A percentile compares a stretch with the other conserved stretches of the same genome.
Evolutionary conservation across 495 filamentous ascomycete genomes (phyloP).

Genomic region (Terfezia claveryi): DNA sequence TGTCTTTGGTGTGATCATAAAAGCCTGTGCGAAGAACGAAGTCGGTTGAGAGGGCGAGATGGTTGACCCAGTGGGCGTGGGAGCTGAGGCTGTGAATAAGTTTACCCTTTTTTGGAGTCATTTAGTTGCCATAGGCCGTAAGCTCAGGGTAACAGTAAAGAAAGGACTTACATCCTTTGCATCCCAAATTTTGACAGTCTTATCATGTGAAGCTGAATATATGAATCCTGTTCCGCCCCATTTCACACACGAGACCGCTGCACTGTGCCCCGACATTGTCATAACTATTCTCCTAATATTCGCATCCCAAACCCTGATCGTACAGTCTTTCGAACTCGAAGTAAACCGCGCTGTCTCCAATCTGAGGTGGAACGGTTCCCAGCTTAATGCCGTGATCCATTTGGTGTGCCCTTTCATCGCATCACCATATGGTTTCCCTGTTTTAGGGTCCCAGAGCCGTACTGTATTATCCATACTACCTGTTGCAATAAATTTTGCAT

Average conservation of each 20-base stretch:
- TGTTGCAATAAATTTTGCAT: constrained; percentile 61
- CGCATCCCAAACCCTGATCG: constrained; percentile 71
- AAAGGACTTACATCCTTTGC: constrained; percentile 26
- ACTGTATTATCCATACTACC: constrained; percentile 88
- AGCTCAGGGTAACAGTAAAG: background rate
- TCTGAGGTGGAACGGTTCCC: constrained; percentile 88
- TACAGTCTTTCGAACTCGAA: constrained; percentile 76
- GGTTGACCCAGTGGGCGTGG: constrained; percentile 91
- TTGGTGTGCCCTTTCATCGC: constrained; percentile 77
- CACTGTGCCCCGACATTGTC: constrained; percentile 71
- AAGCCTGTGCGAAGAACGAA: constrained; percentile 71
- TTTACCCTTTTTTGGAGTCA: constrained; percentile 28
- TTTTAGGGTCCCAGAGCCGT: constrained; percentile 70
- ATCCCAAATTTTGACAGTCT: constrained; percentile 83
- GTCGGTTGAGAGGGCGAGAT: constrained; percentile 84
- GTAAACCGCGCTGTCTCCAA: constrained; percentile 56
- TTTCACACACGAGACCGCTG: constrained; percentile 66
- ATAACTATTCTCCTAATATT: constrained; percentile 56
- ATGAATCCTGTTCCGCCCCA: constrained; percentile 84
- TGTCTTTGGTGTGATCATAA: constrained; percentile 58
- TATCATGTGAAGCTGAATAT: constrained; percentile 80
- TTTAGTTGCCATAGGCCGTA: too few species aligned
- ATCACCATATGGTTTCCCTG: constrained; percentile 50
- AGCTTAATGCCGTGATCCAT: constrained; percentile 70
- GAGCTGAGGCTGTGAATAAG: constrained; percentile 54